Conservation (phyloP, 1,284 basidiomycete species). For the Pisolithus thermaeus region DNA sequence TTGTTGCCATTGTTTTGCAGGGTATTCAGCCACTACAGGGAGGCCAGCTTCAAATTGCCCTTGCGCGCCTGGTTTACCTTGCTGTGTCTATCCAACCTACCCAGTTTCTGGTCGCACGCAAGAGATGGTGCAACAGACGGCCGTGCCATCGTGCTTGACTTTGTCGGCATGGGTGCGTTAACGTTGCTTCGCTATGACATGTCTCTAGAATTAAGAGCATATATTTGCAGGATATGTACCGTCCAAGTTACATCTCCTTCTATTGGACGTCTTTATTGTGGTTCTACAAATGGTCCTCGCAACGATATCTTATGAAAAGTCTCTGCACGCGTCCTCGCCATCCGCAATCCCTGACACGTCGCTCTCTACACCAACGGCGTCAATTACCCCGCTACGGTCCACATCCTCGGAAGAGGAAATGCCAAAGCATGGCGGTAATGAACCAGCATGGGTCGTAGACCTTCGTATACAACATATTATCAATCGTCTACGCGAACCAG, state of each 20-base stretch:
- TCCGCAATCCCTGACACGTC: constrained; percentile 23
- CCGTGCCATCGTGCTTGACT: constrained; percentile 62
- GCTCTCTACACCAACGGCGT: constrained; percentile 19
- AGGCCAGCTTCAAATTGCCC: constrained; percentile 54
- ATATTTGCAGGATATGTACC: constrained; percentile 46
- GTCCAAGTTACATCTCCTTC: constrained; percentile 55
- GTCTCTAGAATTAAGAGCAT: constrained; percentile 9
- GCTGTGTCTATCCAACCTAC: constrained; percentile 51
- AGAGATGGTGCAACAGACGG: constrained; percentile 45
- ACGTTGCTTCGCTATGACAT: background rate
- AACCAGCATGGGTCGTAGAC: constrained; percentile 51
- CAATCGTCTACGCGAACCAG: constrained; percentile 48
- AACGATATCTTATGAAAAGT: constrained; percentile 62
- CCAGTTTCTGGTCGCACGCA: constrained; percentile 57
- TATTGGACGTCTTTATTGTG: constrained; percentile 61
- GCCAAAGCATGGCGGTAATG: constrained; percentile 20
- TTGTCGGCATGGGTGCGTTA: constrained; percentile 65
- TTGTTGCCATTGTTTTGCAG: constrained; percentile 51
- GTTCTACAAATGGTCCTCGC: constrained; percentile 57
- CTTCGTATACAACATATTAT: constrained; percentile 48
- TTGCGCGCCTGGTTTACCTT: constrained; percentile 60
- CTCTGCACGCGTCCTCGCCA: constrained; percentile 28
- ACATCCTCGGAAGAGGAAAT: constrained; percentile 22
- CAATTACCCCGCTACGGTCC: constrained; percentile 16
- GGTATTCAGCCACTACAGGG: constrained; percentile 54